Evolutionary conservation across 805 yeast species (phyloP).

Genomic region (Starmerella sp.): DNA sequence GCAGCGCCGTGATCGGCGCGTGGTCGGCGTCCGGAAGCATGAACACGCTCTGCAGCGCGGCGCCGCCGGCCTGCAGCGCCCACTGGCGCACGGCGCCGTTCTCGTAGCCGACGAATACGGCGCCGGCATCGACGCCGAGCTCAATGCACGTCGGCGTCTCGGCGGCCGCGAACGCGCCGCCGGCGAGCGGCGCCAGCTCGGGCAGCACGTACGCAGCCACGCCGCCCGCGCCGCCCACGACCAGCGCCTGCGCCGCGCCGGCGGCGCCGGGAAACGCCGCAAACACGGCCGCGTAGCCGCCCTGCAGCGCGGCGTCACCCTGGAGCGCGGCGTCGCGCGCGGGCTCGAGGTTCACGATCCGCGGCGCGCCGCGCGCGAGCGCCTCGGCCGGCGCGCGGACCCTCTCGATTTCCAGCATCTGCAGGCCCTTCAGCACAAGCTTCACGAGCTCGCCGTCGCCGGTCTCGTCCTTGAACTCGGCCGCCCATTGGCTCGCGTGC

Average conservation of each 20-base stretch:
- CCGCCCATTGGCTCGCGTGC: conserved; percentile 46
- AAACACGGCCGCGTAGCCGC: background rate
- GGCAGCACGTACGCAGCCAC: background rate
- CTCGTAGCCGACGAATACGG: conserved; percentile 10
- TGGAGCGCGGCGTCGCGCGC: background rate
- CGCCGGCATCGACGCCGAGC: background rate
- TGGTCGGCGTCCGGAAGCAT: background rate
- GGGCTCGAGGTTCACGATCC: background rate
- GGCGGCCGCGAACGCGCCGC: background rate
- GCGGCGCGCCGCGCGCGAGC: background rate
- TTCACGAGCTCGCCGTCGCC: conserved; percentile 76
- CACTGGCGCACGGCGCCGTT: conserved; percentile 11
- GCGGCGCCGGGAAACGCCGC: background rate
- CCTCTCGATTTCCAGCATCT: conserved; percentile 59
- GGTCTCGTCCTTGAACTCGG: conserved; percentile 38
- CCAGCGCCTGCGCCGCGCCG: background rate
- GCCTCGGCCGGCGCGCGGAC: background rate
- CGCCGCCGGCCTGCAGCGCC: background rate
- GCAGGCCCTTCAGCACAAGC: conserved; percentile 74
- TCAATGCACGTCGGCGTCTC: conserved; percentile 9
- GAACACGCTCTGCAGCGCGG: conserved; percentile 9
- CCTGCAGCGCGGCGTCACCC: background rate
- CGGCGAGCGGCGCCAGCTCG: background rate
- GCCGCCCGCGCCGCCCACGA: background rate
- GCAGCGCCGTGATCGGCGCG: conserved; percentile 1